Evolutionary conservation across 2,329 filamentous ascomycete genomes (phyloP), one percentile per base, ranked within the genome.

Genomic region (Epichloe brachyelytri): DNA sequence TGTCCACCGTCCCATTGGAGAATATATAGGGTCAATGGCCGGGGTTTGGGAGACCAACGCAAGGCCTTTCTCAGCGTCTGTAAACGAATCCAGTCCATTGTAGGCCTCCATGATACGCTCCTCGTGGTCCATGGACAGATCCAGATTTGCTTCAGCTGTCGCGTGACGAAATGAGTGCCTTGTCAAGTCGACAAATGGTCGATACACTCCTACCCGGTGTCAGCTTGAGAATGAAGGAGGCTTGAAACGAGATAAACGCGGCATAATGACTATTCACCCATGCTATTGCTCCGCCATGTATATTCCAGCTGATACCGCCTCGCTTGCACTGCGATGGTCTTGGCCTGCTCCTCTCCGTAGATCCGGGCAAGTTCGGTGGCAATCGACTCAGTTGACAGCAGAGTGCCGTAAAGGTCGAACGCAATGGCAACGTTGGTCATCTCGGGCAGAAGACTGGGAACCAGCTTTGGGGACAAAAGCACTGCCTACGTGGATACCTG

Each of bases 331-430:
- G 83, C 78, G 34, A 88, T 72, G 1, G 65, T 64, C 22, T 71
- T 65, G 3, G 81, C 79, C 56, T 76, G 75, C 5, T 80, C 77
- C 33, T 76, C 63, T 6, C 77, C 80, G 58, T 80, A 80, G 51
- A 81, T 65, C 34, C 68, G 65, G 15, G 74, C 73, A 12, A 89
- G 68, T 53, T 81, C 72, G 37, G 72, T 66, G 6, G 76, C 74
- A 55, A 88, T 86, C 33, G 81, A 85, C 43, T 80, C 78, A 2
- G 85, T 87, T 10, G 83, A 86, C 5, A 89, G 72, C 10, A 90
- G 66, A 2, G 85, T 89, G 50, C 84, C 85, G 64, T 88, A 89
- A 2, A 86, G 72, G 59, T 90, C 85, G 56, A 90, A 88, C 1
- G 83, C 85, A 50, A 89, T 71, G 45, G 83, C 67, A 15, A 62